phyloP scores from a whole-genome alignment of 2,329 filamentous ascomycete species.

The Sporothrix phasma region DNA sequence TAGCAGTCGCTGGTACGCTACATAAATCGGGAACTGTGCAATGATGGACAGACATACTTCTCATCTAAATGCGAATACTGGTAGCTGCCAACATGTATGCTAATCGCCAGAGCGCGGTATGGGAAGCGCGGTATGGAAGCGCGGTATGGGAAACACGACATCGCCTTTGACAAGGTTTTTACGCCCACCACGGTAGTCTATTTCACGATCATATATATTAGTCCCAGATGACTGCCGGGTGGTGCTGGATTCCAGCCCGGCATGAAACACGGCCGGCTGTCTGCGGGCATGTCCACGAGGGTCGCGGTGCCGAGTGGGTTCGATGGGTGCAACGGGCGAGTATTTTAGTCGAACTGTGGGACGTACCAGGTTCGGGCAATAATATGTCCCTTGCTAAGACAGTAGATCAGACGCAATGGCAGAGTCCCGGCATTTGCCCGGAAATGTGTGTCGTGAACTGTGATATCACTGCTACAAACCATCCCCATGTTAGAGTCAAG shows the following conservation, averaged over 20 bases:
- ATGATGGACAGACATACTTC: not conserved
- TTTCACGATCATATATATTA: slow-evolving; percentile 50
- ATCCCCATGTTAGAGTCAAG: slow-evolving; percentile 52
- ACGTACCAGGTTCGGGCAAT: slow-evolving; percentile 49
- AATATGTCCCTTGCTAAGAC: slow-evolving; percentile 57
- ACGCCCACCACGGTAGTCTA: slow-evolving; percentile 38
- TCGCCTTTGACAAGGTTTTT: slow-evolving; percentile 59
- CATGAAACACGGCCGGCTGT: slow-evolving; percentile 56
- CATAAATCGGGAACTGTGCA: too few relatives aligned
- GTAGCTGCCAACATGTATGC: not conserved
- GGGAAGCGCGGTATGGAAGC: too few relatives aligned
- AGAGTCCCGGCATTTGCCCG: slow-evolving; percentile 30
- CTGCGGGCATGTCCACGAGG: slow-evolving; percentile 64
- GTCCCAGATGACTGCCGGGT: slow-evolving; percentile 40
- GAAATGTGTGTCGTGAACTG: slow-evolving; percentile 78
- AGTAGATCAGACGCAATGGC: slow-evolving; percentile 35
- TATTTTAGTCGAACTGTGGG: slow-evolving; percentile 35
- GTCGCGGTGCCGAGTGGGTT: slow-evolving; percentile 53
- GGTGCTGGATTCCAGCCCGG: slow-evolving; percentile 43
- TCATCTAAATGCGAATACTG: not conserved
- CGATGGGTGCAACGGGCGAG: slow-evolving; percentile 44
- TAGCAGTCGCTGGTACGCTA: slow-evolving; percentile 54
- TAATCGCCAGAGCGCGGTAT: not conserved
- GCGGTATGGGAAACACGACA: slow-evolving; percentile 72
- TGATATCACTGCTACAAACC: slow-evolving; percentile 59